Evolutionary conservation across 2,329 filamentous ascomycete species (phyloP).

Genomic region (Purpureocillium takamizusanense): DNA sequence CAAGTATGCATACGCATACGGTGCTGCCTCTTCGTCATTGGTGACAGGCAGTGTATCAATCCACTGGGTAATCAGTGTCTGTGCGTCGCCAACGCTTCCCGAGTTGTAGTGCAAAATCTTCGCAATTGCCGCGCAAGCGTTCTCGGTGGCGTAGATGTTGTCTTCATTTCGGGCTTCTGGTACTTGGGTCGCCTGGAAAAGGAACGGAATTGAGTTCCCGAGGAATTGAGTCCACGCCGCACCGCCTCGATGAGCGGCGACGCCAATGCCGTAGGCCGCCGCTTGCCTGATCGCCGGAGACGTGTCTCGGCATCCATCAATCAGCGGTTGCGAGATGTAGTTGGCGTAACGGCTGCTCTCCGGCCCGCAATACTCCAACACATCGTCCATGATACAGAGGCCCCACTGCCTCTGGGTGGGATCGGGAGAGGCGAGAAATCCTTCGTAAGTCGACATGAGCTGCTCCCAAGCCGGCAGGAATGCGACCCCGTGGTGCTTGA

Average conservation of each 20-base stretch:
- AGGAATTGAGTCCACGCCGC: slow-evolving; percentile 81
- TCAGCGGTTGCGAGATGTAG: slow-evolving; percentile 78
- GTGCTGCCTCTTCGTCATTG: slow-evolving; percentile 95
- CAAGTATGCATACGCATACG: slow-evolving; percentile 89
- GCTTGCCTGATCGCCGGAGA: slow-evolving; percentile 92
- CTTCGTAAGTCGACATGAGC: slow-evolving; percentile 75
- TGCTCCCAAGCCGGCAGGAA: slow-evolving; percentile 88
- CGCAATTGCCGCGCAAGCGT: slow-evolving; percentile 90
- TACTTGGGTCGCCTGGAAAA: slow-evolving; percentile 79
- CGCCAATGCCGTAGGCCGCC: slow-evolving; percentile 89
- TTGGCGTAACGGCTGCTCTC: slow-evolving; percentile 81
- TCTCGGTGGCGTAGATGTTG: slow-evolving; percentile 94
- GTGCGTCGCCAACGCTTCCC: slow-evolving; percentile 63
- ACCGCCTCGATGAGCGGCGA: slow-evolving; percentile 89
- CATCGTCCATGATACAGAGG: slow-evolving; percentile 97
- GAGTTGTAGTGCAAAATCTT: slow-evolving; percentile 93
- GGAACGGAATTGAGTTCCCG: slow-evolving; percentile 64
- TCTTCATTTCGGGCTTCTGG: slow-evolving; percentile 81
- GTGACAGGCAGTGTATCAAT: slow-evolving; percentile 82
- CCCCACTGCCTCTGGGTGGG: slow-evolving; percentile 95
- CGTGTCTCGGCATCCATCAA: slow-evolving; percentile 76
- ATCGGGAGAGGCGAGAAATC: slow-evolving; percentile 72
- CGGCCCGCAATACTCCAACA: slow-evolving; percentile 89
- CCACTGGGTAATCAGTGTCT: slow-evolving; percentile 77
- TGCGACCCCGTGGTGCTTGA: slow-evolving; percentile 82